phyloP scores from a whole-genome alignment of 2,329 filamentous ascomycete species.

The Arthrobotrys conoides region DNA sequence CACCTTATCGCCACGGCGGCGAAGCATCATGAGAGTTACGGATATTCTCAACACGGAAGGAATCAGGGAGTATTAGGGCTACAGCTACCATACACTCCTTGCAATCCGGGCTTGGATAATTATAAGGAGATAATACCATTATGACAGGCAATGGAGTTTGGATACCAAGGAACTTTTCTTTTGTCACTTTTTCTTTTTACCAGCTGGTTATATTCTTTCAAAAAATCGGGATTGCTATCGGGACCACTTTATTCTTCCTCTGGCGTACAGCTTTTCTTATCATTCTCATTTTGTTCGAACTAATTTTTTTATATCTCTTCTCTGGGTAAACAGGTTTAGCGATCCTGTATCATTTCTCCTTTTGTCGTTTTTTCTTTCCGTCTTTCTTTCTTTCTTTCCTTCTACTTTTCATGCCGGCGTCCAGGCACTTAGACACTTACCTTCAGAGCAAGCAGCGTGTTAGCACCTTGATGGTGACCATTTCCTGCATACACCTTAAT shows the following conservation, averaged over 20 bases:
- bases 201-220: conserved; percentile 8
- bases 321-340: conserved; percentile 18
- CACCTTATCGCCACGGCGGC: conserved; percentile 47
- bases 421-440: conserved; percentile 17
- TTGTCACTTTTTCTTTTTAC: neutral
- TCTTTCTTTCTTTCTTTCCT: too few species aligned
- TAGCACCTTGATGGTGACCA: conserved; percentile 9
- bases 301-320: neutral
- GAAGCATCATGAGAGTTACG: conserved; percentile 56
- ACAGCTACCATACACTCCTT: neutral
- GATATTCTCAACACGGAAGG: conserved; percentile 54
- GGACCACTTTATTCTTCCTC: conserved; percentile 8
- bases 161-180: neutral
- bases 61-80: conserved; percentile 34
- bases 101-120: neutral
- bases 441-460: conserved; percentile 1
- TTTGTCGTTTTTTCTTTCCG: neutral
- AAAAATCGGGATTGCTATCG: neutral
- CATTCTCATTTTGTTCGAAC: neutral
- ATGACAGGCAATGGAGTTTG: neutral
- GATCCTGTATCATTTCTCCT: conserved; percentile 12
- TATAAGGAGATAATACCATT: neutral
- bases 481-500: conserved; percentile 14
- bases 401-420: conserved; percentile 5
- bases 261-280: neutral